A percentile compares a stretch with the other conserved stretches of the same genome.
phyloP scores from a whole-genome alignment of 2,329 filamentous ascomycete species.

The Claviceps pazoutovae region DNA sequence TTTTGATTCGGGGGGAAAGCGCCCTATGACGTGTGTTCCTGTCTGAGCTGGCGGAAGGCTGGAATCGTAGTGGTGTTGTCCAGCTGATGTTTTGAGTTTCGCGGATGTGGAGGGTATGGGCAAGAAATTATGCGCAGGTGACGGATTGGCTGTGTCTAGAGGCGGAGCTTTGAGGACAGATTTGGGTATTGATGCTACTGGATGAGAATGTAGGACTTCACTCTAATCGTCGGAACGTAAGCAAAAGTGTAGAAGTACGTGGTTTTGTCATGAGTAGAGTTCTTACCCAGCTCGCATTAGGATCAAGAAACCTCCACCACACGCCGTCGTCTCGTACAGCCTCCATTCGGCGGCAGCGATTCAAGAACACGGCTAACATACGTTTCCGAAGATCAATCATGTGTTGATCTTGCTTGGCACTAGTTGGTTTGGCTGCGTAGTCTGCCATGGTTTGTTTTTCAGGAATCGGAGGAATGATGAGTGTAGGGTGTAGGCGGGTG shows the following conservation, averaged over 20 bases:
- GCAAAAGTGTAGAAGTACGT: conserved; percentile 9
- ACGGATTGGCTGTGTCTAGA: conserved; percentile 84
- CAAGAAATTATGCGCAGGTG: conserved; percentile 71
- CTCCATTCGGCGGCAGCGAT: conserved; percentile 85
- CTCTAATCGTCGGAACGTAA: conserved; percentile 37
- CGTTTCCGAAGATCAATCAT: conserved; percentile 95
- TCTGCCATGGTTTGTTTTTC: conserved; percentile 99
- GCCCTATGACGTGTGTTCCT: conserved; percentile 49
- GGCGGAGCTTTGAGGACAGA: conserved; percentile 92
- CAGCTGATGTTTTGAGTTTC: conserved; percentile 55
- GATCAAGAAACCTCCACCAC: conserved; percentile 95
- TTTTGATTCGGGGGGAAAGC: conserved; percentile 69
- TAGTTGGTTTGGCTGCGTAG: conserved; percentile 94
- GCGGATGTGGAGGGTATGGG: conserved; percentile 76
- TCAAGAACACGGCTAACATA: conserved; percentile 92
- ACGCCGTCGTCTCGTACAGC: conserved; percentile 85
- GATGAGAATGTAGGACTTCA: conserved; percentile 88
- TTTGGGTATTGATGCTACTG: conserved; percentile 83
- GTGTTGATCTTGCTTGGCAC: conserved; percentile 90
- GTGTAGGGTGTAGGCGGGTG: conserved; percentile 80
- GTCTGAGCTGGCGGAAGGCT: conserved; percentile 23
- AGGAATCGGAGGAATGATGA: conserved; percentile 91
- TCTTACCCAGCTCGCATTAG: conserved; percentile 92
- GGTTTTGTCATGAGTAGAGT: not conserved
- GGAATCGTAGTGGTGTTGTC: conserved; percentile 20